Evolutionary conservation across 768 basidiomycete genomes (phyloP).

Genomic region (Amanita inopinata): DNA sequence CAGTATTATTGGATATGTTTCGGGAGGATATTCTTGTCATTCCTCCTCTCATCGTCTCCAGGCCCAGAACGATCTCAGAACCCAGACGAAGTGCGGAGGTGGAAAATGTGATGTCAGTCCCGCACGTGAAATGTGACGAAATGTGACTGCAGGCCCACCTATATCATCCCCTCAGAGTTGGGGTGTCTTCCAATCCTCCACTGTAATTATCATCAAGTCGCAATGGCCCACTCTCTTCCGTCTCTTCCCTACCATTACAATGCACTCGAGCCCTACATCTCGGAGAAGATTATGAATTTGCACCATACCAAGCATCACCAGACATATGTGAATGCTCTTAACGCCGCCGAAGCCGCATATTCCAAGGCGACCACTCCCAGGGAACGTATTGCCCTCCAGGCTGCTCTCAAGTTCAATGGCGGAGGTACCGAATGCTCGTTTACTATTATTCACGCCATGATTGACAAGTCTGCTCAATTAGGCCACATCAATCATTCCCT

Average conservation of each 20-base stretch:
- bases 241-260: slow-evolving; percentile 72
- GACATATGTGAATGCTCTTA: slow-evolving; percentile 87
- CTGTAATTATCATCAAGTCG: background rate
- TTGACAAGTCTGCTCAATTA: slow-evolving; percentile 16
- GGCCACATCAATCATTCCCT: slow-evolving; percentile 92
- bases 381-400: slow-evolving; percentile 79
- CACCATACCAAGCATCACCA: slow-evolving; percentile 96
- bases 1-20: too few species aligned
- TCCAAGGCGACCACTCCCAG: slow-evolving; percentile 58
- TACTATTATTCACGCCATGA: background rate
- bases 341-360: slow-evolving; percentile 78
- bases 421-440: slow-evolving; percentile 57
- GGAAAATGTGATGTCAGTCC: too few species aligned
- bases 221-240: slow-evolving; percentile 51
- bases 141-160: too few species aligned
- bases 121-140: too few species aligned
- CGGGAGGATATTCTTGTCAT: too few species aligned
- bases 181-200: too few species aligned
- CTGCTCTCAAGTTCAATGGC: slow-evolving; percentile 92
- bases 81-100: too few species aligned
- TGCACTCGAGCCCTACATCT: slow-evolving; percentile 90
- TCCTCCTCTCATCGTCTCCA: too few species aligned
- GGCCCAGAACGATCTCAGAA: too few species aligned
- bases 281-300: slow-evolving; percentile 83
- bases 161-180: background rate